Base-by-base conservation (phyloP, 192 early-diverging fungal species). In the Coemansia sp. region DNA sequence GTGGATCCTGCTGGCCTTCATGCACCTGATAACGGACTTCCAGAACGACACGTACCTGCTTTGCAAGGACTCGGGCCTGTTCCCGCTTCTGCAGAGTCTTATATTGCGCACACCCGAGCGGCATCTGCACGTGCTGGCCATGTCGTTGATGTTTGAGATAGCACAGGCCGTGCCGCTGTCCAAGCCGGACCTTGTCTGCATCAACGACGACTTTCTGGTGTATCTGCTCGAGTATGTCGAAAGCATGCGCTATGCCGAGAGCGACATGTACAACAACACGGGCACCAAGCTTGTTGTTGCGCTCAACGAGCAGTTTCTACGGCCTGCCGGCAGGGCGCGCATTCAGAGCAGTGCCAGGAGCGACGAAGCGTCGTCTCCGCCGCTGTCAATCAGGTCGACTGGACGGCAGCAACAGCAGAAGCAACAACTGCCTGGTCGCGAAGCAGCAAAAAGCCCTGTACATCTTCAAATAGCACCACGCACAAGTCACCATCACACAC, bases 81-180 rank as follows among this genome's bases (percentile, higher is more conserved):
- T 79, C 14, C 76, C 76, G 17, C 57, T 79, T 56, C 56, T 79
- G 63, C 69, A 72, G 64, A 52, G 63, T 5, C 59, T 72, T 50
- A 70, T 73, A 27, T 5, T 68, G 15, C 55, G 62, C 4, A 33
- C 53, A 3, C 38, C 62, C 2, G 76, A 79, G 28, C 44, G 25
- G 52, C 59, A 73, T 47, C 44, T 73, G 57, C 66, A 79, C 27
- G 76, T 79, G 13, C 57, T 79, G 57, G 76, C 63, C 62, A 79
- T 79, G 76, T 79, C 76, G 55, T 61, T 79, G 44, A 79, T 79
- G 76, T 79, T 79, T 79, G 76, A 79, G 38, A 66, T 79, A 57
- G 70, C 70, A 0, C 76, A 79, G 70, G 70, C 70, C 23, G 76
- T 73, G 55, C 22, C 57, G 59, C 64, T 79, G 13, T 66, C 76